These are phyloP conservation scores for Filosporella fistucella DNA, from an alignment of 495 filamentous ascomycete genomes.

Conservation along the genomic window DNA sequence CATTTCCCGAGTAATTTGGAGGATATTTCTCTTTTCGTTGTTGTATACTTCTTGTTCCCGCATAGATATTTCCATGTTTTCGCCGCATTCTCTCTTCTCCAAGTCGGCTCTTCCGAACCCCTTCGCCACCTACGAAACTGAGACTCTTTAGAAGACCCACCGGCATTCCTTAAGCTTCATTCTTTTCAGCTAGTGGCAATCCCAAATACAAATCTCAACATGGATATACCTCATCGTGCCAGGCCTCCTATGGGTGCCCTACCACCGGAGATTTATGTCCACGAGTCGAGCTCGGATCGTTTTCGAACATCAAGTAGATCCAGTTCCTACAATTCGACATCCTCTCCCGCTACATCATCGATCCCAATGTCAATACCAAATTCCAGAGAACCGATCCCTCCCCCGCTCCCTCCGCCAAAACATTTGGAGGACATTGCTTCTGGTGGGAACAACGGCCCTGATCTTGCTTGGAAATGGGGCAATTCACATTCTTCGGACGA, in stretches of 20 bases:
- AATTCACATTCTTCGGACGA: slow-evolving; percentile 26
- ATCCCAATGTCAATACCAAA: slow-evolving; percentile 46
- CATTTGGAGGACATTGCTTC: slow-evolving; percentile 31
- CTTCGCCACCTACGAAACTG: slow-evolving; percentile 15
- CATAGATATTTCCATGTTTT: slow-evolving; percentile 19
- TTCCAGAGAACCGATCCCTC: slow-evolving; percentile 37
- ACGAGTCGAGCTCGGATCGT: slow-evolving; percentile 47
- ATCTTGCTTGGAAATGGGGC: slow-evolving; percentile 28
- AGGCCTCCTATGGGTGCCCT: slow-evolving; percentile 22
- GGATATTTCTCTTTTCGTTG: slow-evolving; percentile 15
- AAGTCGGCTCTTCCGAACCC: slow-evolving; percentile 18
- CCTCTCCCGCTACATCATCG: slow-evolving; percentile 32
- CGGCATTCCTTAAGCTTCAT: slow-evolving; percentile 5
- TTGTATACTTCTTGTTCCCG: slow-evolving; percentile 15
- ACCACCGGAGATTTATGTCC: slow-evolving; percentile 47
- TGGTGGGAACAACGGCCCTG: slow-evolving; percentile 16
- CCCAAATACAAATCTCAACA: slow-evolving; percentile 30
- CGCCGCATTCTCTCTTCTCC: slow-evolving; percentile 9
- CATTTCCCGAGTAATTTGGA: background rate
- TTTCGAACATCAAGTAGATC: slow-evolving; percentile 42
- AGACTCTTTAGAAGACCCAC: background rate
- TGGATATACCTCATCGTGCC: slow-evolving; percentile 51
- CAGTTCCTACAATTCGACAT: slow-evolving; percentile 39
- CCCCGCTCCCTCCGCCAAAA: slow-evolving; percentile 47
- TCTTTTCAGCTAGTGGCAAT: slow-evolving; percentile 32